Evolutionary conservation across 768 basidiomycete genomes (phyloP).

Genomic region (Coprinellus micaceus): DNA sequence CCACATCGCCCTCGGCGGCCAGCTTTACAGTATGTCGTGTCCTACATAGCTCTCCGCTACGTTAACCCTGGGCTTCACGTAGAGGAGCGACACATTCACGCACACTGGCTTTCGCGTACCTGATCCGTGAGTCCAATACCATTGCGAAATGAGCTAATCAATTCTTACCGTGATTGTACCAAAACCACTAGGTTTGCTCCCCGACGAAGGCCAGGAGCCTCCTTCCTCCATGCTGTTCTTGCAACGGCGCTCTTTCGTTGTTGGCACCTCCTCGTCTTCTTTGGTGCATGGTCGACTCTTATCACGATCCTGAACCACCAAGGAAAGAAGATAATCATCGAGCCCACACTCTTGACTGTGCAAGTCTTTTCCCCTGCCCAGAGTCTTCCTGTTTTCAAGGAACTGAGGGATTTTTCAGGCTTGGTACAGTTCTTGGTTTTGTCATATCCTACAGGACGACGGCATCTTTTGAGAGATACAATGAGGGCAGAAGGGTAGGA

Average conservation of each 20-base stretch:
- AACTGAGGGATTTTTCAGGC: constrained; percentile 20
- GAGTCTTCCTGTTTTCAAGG: too few relatives aligned
- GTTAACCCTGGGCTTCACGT: not conserved
- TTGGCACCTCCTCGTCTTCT: constrained; percentile 62
- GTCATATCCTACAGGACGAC: constrained; percentile 71
- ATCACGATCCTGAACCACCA: constrained; percentile 43
- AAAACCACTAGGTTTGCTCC: constrained; percentile 40
- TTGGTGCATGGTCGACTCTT: constrained; percentile 46
- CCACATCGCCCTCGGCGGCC: not conserved
- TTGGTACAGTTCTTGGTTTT: constrained; percentile 71
- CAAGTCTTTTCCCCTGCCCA: constrained; percentile 30
- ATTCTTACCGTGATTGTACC: not conserved
- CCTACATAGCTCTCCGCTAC: not conserved
- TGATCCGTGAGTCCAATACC: constrained; percentile 32
- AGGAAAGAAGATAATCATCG: constrained; percentile 37
- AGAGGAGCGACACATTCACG: constrained; percentile 27
- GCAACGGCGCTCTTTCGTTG: constrained; percentile 50
- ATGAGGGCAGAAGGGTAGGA: constrained; percentile 52
- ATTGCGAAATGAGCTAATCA: not conserved
- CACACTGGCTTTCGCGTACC: constrained; percentile 35
- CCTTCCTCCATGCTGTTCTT: constrained; percentile 39
- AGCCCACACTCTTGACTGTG: constrained; percentile 65
- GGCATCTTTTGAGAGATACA: constrained; percentile 73
- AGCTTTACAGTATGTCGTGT: not conserved
- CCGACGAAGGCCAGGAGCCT: constrained; percentile 31